Percentiles rank a stretch among this genome's conserved stretches.
phyloP scores from a whole-genome alignment of 2,329 filamentous ascomycete genomes.

The Emergomyces orientalis region DNA sequence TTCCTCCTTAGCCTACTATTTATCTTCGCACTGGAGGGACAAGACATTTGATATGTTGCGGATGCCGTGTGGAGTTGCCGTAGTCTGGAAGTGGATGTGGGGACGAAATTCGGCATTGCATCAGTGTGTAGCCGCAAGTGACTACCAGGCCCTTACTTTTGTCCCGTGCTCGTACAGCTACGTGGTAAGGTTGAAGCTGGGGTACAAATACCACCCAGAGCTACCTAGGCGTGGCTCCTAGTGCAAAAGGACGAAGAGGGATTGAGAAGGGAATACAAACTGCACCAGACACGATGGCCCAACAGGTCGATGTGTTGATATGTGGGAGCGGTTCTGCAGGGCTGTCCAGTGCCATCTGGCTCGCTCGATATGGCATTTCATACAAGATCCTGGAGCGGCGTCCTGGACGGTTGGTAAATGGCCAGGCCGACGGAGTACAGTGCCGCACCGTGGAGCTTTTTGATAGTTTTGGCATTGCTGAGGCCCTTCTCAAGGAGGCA shows the following conservation, averaged over 20 bases:
- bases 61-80: not conserved
- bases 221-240: too few species aligned
- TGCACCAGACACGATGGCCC: not conserved
- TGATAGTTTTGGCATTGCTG: conserved; percentile 49
- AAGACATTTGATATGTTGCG: not conserved
- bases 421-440: conserved; percentile 57
- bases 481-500: conserved; percentile 47
- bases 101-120: not conserved
- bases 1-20: not conserved
- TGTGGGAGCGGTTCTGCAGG: conserved; percentile 54
- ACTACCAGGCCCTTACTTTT: not conserved
- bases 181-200: not conserved
- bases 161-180: not conserved
- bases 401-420: conserved; percentile 45
- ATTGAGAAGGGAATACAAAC: not conserved
- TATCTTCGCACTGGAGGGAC: not conserved
- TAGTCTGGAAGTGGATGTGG: not conserved
- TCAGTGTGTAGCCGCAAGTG: not conserved
- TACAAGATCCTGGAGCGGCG: conserved; percentile 52
- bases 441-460: conserved; percentile 54
- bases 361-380: conserved; percentile 47
- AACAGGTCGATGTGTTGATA: conserved; percentile 47
- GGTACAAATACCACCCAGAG: not conserved
- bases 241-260: not conserved
- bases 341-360: conserved; percentile 52